Base-by-base conservation (phyloP, 2,329 filamentous ascomycete genomes). In the Penicillium digitatum region DNA sequence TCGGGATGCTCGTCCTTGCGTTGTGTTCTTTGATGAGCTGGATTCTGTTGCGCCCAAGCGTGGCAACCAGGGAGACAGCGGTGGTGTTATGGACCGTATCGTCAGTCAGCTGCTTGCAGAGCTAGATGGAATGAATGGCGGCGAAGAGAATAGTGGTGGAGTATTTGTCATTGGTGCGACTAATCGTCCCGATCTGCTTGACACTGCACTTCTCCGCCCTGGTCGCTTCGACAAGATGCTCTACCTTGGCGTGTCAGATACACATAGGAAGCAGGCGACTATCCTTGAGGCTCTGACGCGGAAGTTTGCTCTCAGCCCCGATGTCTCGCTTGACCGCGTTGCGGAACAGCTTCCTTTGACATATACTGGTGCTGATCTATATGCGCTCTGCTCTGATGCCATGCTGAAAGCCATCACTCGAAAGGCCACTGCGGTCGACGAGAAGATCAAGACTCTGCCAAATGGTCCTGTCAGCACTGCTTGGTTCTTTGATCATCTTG, bases 381-480 rank as follows among this genome's bases (percentile, higher is more conserved):
- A 99, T 74, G 94, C 94, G 0, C 82, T 99, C 20, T 97, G 93
- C 78, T 96, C 91, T 40, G 94, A 99, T 72, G 91, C 94, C 48
- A 99, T 99, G 94, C 87, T 99, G 63, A 97, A 99, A 73, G 94
- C 94, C 20, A 93, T 99, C 55, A 99, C 94, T 3, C 86, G 94
- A 5, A 90, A 95, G 69, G 91, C 94, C 2, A 82, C 85, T 1
- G 80, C 84, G 2, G 92, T 97, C 2, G 94, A 99, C 70, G 80
- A 83, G 48, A 94, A 94, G 72, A 88, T 99, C 62, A 82, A 82
- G 22, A 79, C 81, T 5, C 79, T 95, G 45, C 75, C 79, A 40
- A 66, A 70, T 49, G 78, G 72, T 22, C 78, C 81, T 5, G 82
- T 96, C 60, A 89, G 88, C 1, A 95, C 93, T 1, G 93, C 92